Percentiles rank a stretch among this genome's conserved stretches.
These are phyloP conservation scores for Vicia faba DNA, from an alignment of 306 rosid species.

Conservation along the genomic window DNA sequence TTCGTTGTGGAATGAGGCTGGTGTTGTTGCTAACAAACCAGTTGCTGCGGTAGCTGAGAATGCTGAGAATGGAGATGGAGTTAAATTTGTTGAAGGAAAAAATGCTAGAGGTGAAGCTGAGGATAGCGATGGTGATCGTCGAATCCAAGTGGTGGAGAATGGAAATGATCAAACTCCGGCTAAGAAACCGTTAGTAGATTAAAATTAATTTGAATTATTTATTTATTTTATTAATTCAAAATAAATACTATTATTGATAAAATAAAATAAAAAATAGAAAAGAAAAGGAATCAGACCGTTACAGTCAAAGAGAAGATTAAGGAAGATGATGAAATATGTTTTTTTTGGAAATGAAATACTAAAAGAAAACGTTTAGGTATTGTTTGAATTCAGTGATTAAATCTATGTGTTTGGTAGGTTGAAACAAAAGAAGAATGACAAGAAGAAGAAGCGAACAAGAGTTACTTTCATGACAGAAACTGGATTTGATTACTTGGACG, in stretches of 20 bases:
- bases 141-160: conserved; percentile 24
- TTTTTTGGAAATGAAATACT: not conserved
- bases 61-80: conserved; percentile 23
- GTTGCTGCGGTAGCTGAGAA: conserved; percentile 16
- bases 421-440: conserved; percentile 83
- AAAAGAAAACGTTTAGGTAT: not conserved
- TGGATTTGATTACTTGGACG: conserved; percentile 86
- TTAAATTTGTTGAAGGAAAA: not conserved
- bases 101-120: not conserved
- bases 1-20: conserved; percentile 63
- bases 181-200: conserved; percentile 63
- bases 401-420: conserved; percentile 40
- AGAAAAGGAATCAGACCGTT: not conserved
- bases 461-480: conserved; percentile 88
- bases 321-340: not conserved
- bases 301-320: not conserved
- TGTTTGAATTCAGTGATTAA: not conserved
- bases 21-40: not conserved
- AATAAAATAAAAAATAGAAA: not conserved
- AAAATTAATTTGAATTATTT: not conserved
- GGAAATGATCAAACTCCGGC: conserved; percentile 37
- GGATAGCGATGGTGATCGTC: not conserved
- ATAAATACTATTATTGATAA: not conserved
- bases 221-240: not conserved
- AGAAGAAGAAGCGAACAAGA: conserved; percentile 68